Evolutionary conservation across 352 stramenopile genomes (phyloP).

Genomic region (Pythium brachiatum): DNA sequence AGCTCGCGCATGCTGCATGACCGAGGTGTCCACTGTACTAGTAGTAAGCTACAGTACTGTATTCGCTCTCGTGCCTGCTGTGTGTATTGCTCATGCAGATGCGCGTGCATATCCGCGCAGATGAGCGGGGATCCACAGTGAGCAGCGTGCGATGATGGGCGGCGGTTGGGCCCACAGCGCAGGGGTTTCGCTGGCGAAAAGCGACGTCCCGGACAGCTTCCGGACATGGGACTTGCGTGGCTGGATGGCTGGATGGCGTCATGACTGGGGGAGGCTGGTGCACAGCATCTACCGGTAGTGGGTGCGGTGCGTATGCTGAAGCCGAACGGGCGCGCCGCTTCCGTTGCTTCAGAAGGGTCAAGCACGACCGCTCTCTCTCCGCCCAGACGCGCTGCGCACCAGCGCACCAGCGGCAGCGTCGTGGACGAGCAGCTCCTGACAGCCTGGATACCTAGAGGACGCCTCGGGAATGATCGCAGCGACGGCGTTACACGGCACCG

Average conservation of each 20-base stretch:
- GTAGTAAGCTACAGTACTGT: too few species aligned
- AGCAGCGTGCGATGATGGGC: too few species aligned
- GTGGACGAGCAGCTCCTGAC: neutral
- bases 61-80: too few species aligned
- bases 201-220: neutral
- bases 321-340: neutral
- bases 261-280: too few species aligned
- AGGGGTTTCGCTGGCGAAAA: neutral
- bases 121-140: too few species aligned
- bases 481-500: neutral
- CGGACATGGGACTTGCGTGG: neutral
- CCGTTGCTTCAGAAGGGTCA: neutral
- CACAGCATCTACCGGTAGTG: neutral
- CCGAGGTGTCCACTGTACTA: too few species aligned
- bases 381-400: too few species aligned
- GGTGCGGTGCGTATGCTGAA: neutral
- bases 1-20: too few species aligned
- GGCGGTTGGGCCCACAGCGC: neutral
- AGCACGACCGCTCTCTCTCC: neutral
- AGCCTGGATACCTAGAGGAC: slow-evolving; percentile 1
- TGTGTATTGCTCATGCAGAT: too few species aligned
- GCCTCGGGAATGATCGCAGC: neutral
- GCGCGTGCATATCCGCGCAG: too few species aligned
- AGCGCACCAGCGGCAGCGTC: neutral
- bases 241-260: too few species aligned